phyloP scores from a whole-genome alignment of 306 rosid species.

The Malus sieversii region DNA sequence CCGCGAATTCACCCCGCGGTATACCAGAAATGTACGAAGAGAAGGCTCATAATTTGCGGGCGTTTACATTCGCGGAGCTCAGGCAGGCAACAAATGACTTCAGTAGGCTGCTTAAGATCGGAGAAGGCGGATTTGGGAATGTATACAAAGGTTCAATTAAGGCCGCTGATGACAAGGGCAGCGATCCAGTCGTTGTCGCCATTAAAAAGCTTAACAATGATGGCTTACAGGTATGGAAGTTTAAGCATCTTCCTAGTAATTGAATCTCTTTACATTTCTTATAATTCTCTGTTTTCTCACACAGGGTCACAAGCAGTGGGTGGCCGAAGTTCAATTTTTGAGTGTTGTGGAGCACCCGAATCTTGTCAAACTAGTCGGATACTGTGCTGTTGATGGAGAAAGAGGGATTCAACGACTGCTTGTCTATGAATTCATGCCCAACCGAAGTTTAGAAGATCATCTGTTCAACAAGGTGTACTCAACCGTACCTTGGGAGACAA shows the following conservation, averaged over 20 bases:
- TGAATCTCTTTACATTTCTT: not conserved
- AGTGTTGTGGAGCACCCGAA: conserved; percentile 82
- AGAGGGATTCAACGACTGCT: conserved; percentile 84
- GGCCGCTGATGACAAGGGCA: conserved; percentile 46
- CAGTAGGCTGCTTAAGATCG: conserved; percentile 58
- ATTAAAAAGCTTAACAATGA: conserved; percentile 64
- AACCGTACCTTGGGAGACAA: conserved; percentile 53
- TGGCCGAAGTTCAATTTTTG: conserved; percentile 77
- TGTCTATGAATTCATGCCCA: conserved; percentile 67
- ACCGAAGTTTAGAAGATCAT: conserved; percentile 68
- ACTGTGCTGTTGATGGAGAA: conserved; percentile 69
- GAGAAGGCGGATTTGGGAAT: conserved; percentile 94
- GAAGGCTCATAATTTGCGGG: conserved; percentile 67
- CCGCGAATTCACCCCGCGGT: conserved; percentile 48
- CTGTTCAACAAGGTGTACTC: conserved; percentile 51
- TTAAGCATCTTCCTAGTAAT: conserved; percentile 3
- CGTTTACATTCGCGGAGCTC: conserved; percentile 53
- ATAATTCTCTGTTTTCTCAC: not conserved
- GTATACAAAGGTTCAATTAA: conserved; percentile 71
- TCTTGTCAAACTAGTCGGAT: conserved; percentile 77
- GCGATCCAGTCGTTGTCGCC: conserved; percentile 44
- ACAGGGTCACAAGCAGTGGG: conserved; percentile 86
- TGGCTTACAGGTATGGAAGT: conserved; percentile 64
- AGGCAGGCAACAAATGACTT: conserved; percentile 55
- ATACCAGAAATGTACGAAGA: conserved; percentile 73